Evolutionary conservation across 2,329 filamentous ascomycete genomes (phyloP).

Genomic region (Phaeoacremonium minimum): DNA sequence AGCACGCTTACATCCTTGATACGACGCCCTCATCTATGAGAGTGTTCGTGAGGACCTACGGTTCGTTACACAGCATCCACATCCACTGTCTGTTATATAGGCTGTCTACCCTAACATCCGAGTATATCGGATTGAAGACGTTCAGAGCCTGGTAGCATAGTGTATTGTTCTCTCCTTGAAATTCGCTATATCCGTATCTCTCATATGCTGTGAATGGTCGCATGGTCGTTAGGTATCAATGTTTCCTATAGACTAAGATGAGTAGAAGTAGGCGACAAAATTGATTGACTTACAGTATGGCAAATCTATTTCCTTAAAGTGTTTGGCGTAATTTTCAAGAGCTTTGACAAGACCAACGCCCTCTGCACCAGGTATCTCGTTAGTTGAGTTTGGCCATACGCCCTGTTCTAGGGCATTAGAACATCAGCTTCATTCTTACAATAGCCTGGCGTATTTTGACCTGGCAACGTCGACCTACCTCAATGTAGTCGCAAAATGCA

Average conservation of each 20-base stretch:
- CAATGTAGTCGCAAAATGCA: neutral
- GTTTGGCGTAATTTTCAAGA: neutral
- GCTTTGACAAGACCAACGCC: slow-evolving; percentile 45
- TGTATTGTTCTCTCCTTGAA: neutral
- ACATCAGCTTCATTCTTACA: too few relatives aligned
- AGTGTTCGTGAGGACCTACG: neutral
- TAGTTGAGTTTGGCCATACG: neutral
- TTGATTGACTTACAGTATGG: neutral
- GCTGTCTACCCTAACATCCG: neutral
- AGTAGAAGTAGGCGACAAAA: too few relatives aligned
- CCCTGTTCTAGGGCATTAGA: neutral
- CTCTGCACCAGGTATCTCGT: slow-evolving; percentile 35
- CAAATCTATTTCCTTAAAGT: neutral
- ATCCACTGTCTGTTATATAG: slow-evolving; percentile 1
- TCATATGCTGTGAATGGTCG: neutral
- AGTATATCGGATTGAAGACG: neutral
- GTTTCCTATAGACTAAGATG: too few relatives aligned
- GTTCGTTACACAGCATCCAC: slow-evolving; percentile 3
- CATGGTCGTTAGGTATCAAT: too few relatives aligned
- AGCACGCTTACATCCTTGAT: too few relatives aligned
- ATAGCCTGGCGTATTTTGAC: neutral
- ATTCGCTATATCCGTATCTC: neutral
- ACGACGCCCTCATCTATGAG: too few relatives aligned
- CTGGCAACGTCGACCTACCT: neutral
- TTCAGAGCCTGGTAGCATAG: neutral